Base-by-base conservation (phyloP, 2,329 filamentous ascomycete species). In the Torrubiella hemipterigena region DNA sequence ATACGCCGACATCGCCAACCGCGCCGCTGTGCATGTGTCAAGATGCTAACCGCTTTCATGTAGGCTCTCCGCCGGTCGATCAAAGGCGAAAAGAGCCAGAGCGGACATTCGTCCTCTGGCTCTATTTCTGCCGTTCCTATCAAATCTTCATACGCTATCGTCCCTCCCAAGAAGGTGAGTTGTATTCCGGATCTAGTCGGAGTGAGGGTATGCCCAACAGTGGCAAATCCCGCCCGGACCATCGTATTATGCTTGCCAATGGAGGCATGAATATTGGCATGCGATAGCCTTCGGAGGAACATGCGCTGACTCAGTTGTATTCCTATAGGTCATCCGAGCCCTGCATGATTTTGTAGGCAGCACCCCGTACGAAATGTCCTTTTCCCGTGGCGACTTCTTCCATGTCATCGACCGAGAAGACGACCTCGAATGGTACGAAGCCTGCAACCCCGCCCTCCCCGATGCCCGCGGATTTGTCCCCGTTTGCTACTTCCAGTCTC, bases 401-500 rank as follows among this genome's bases (percentile, higher is more conserved):
- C 89, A 96, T 63, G 91, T 98, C 42, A 89, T 96, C 55, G 85
- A 83, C 48, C 81, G 89, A 55, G 91, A 96, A 62, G 80, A 95
- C 65, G 89, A 96, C 54, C 63, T 66, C 24, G 85, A 95, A 53
- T 98, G 91, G 89, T 98, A 95, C 68, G 91, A 96, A 60, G 91
- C 89, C 34, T 96, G 86, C 67, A 98, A 98, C 53, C 91, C 91
- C 38, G 73, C 82, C 30, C 67, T 94, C 42, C 85, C 82, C 48
- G 81, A 81, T 58, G 84, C 85, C 30, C 77, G 86, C 43, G 91
- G 91, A 38, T 71, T 98, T 38, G 91, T 98, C 27, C 91, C 91
- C 7, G 91, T 95, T 35, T 75, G 80, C 35, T 95, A 86, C 60
- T 98, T 98, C 58, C 86, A 96, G 55, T 73, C 79, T 23, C 73